Evolutionary conservation across 176 grass and related monocot genomes (phyloP), one percentile per base, ranked within the genome.

Genomic region (Musa beccarii): DNA sequence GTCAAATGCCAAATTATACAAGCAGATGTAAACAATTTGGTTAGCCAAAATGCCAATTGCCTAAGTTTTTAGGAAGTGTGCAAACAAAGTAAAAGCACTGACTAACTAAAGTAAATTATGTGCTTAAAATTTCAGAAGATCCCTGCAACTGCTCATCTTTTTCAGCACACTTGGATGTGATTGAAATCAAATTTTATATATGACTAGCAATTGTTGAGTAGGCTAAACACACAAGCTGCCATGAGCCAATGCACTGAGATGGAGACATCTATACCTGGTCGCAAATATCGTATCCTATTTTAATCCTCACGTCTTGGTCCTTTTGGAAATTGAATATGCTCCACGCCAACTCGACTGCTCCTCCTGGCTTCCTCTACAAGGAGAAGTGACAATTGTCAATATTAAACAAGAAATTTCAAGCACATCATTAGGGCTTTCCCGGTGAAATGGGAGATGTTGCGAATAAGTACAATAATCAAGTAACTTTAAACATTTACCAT

Each of bases 231-330:
- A 51, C 22, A 21, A 23, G 43, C 23, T 63, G 26, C 15, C 29
- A 26, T 51, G 10, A n/a, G n/a, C 22, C 26, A 11, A 16, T 11
- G 19, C 16, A 62, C 34, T 22, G 63, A 22, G 29, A 76, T 8
- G 29, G 56, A 63, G 49, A 76, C 29, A 76, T 2, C 26, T 51
- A 19, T 76, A 93, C 94, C 94, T 93, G 90, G 19, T 80, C 68
- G 29, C 54, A 56, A 0, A 98, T 55, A 70, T 93, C 84, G 67
- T 89, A 98, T 8, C 90, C 94, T 73, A 89, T 51, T 84, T 91
- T 98, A 80, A 98, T 75, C 82, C 94, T 91, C 75, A 98, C 86
- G 68, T 98, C 94, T 83, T 98, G 94, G 54, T 84, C 90, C 62
- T 79, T 89, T 20, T 59, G 83, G 50, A 93, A 87, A 85, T 93